Evolutionary conservation across 164 flowering plant genomes (phyloP).

Genomic region (Chimonanthus salicifolius): DNA sequence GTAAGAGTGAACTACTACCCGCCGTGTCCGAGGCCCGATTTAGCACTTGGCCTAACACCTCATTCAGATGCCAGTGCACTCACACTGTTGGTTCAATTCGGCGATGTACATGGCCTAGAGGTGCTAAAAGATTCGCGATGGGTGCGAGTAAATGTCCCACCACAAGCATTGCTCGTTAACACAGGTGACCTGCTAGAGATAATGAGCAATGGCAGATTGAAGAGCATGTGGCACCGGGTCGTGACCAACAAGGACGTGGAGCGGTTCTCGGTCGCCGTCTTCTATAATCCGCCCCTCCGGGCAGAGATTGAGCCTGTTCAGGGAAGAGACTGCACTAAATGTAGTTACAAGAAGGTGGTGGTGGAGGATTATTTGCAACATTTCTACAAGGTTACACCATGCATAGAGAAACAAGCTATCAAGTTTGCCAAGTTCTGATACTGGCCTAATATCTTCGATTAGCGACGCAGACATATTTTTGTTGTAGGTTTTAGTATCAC

Average conservation of each 20-base stretch:
- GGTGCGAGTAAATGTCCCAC: background rate
- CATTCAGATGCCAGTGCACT: background rate
- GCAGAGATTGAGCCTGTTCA: background rate
- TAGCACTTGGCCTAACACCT: background rate
- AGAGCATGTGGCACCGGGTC: background rate
- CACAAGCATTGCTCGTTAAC: background rate
- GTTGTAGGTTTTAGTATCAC: too few relatives aligned
- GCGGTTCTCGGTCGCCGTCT: background rate
- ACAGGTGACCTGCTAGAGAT: constrained; percentile 1
- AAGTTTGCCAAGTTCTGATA: background rate
- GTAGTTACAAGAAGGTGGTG: background rate
- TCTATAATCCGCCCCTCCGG: background rate
- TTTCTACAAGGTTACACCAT: background rate
- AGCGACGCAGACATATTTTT: too few relatives aligned
- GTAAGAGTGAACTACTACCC: constrained; percentile 1
- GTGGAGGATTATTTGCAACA: background rate
- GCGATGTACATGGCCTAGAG: background rate
- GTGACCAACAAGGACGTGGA: background rate
- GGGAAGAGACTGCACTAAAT: background rate
- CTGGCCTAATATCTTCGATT: background rate
- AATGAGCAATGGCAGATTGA: constrained; percentile 2
- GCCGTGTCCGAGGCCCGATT: constrained; percentile 3
- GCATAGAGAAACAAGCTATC: constrained; percentile 1
- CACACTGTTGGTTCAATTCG: background rate
- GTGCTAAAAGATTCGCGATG: background rate